Conservation (phyloP, 1,139 yeast species). For the Nadsonia commutata region DNA sequence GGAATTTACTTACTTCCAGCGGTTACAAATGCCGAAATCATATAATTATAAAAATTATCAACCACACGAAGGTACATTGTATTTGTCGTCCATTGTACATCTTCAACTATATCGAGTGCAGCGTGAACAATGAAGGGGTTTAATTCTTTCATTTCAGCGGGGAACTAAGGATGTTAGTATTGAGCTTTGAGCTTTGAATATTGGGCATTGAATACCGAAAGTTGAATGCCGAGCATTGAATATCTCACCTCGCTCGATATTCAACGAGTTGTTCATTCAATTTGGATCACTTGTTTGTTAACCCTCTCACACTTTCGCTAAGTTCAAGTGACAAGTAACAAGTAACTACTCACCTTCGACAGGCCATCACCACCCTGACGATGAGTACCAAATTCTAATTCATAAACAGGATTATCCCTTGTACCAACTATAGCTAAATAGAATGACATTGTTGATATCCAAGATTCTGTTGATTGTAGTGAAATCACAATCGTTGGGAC, state of each 20-base stretch:
- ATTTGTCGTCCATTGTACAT: constrained; percentile 64
- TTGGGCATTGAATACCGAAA: no score
- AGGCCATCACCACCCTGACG: constrained; percentile 49
- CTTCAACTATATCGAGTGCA: constrained; percentile 79
- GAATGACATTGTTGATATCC: constrained; percentile 50
- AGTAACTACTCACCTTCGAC: constrained; percentile 24
- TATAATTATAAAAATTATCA: constrained; percentile 74
- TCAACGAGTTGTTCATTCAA: no score
- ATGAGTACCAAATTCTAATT: constrained; percentile 70
- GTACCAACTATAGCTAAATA: constrained; percentile 84
- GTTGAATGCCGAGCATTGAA: no score
- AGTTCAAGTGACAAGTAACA: no score
- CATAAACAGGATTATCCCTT: constrained; percentile 74
- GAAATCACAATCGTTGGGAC: no score
- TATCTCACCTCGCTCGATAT: no score
- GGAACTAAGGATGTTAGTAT: constrained; percentile 27
- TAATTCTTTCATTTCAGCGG: constrained; percentile 59
- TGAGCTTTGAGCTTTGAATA: no score
- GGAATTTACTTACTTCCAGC: constrained; percentile 40
- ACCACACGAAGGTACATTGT: constrained; percentile 57
- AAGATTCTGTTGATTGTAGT: no score
- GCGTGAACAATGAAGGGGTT: constrained; percentile 83
- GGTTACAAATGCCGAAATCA: constrained; percentile 70
- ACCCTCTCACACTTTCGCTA: no score
- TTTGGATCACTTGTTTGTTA: no score